Conservation (phyloP, 345 rosid genomes). For the Citropsis articulata region DNA sequence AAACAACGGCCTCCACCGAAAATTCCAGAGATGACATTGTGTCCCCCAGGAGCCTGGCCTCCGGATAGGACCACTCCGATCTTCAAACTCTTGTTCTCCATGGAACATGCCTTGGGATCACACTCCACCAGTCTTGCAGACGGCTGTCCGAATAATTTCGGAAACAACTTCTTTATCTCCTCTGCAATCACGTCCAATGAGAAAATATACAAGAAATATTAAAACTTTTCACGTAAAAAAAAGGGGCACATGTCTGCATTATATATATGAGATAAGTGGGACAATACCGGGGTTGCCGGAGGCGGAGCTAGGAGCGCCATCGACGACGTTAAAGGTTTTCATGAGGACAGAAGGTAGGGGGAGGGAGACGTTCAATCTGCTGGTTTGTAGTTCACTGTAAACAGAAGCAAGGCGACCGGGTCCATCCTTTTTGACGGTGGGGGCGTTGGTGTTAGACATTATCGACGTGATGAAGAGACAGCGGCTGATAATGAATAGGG, state of each 20-base stretch:
- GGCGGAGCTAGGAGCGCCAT: constrained; percentile 43
- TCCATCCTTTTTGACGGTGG: neutral
- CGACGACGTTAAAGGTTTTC: constrained; percentile 32
- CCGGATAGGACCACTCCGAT: constrained; percentile 44
- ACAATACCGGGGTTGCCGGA: constrained; percentile 39
- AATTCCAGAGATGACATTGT: constrained; percentile 46
- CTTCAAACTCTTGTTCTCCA: constrained; percentile 26
- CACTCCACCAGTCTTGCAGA: constrained; percentile 26
- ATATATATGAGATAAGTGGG: neutral
- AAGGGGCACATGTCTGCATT: no score
- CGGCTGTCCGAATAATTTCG: constrained; percentile 36
- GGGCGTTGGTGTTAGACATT: neutral
- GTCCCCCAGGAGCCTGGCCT: constrained; percentile 48
- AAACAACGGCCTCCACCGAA: constrained; percentile 23
- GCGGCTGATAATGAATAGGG: neutral
- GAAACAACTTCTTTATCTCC: constrained; percentile 42
- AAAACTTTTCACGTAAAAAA: no score
- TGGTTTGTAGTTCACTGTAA: constrained; percentile 39
- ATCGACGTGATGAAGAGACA: neutral
- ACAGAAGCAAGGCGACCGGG: constrained; percentile 28
- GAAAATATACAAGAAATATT: no score
- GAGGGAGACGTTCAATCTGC: constrained; percentile 33
- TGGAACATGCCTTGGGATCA: neutral
- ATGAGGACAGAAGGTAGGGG: constrained; percentile 41
- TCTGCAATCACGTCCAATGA: constrained; percentile 3